A percentile compares a stretch with the other conserved stretches of the same genome.
These are phyloP conservation scores for Corchorus capsularis DNA, from an alignment of 345 rosid genomes.

Conservation along the genomic window DNA sequence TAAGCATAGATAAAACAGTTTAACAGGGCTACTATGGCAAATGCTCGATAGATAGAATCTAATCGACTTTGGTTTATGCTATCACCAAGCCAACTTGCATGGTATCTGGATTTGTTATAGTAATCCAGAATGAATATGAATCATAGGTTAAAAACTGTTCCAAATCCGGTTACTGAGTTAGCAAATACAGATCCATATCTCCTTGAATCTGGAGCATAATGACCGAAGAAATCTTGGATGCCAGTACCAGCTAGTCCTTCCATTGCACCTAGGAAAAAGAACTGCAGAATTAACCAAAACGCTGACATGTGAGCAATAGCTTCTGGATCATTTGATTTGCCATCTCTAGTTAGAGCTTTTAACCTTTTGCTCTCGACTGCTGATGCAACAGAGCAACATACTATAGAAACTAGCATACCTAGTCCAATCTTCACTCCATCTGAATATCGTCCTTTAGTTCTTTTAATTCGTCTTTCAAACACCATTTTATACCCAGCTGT, in stretches of 20 bases:
- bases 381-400: constrained; percentile 10
- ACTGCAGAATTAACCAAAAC: not conserved
- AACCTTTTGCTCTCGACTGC: not conserved
- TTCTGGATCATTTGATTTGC: not conserved
- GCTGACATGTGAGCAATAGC: not conserved
- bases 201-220: constrained; percentile 9
- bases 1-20: constrained; percentile 13
- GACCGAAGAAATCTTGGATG: not conserved
- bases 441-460: not conserved
- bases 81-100: not conserved
- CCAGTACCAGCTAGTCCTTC: constrained; percentile 7
- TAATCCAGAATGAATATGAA: constrained; percentile 1
- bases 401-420: not conserved
- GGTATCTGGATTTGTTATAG: not conserved
- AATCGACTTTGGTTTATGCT: not conserved
- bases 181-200: constrained; percentile 12
- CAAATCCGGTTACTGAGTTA: not conserved
- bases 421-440: constrained; percentile 8
- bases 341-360: not conserved
- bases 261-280: not conserved
- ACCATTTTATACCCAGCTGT: not conserved
- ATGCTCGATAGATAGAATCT: not conserved
- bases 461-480: not conserved
- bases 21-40: not conserved
- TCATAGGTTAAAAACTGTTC: not conserved